A percentile compares a stretch with the other conserved stretches of the same genome.
These are phyloP conservation scores for Paxillus involutus DNA, from an alignment of 768 basidiomycete species.

Conservation along the genomic window DNA sequence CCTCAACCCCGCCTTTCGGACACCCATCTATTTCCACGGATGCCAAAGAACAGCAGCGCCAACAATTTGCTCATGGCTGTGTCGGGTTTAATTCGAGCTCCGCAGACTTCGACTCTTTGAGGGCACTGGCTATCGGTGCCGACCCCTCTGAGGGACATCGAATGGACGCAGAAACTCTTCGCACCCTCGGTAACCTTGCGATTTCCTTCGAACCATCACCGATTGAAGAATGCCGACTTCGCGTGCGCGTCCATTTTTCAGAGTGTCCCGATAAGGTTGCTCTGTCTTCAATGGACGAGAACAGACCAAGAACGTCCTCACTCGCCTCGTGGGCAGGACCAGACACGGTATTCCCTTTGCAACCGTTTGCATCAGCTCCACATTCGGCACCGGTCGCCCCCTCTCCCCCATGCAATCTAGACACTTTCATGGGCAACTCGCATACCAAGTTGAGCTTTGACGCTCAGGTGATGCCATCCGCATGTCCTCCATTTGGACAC, in stretches of 20 bases:
- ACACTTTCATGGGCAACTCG: constrained; percentile 56
- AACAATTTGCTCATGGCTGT: constrained; percentile 33
- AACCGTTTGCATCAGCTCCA: constrained; percentile 31
- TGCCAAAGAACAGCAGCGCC: constrained; percentile 58
- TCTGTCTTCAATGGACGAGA: constrained; percentile 9
- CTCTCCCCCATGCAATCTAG: constrained; percentile 34
- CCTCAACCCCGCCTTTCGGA: constrained; percentile 45
- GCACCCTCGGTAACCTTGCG: constrained; percentile 55
- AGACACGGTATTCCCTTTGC: constrained; percentile 16
- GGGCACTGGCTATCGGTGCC: constrained; percentile 32
- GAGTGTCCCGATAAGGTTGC: constrained; percentile 36
- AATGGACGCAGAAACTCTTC: constrained; percentile 45
- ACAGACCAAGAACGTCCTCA: constrained; percentile 17
- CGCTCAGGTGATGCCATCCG: constrained; percentile 18
- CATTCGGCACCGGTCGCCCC: constrained; percentile 35
- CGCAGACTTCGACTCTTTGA: constrained; percentile 32
- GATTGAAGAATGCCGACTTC: constrained; percentile 67
- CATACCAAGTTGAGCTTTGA: constrained; percentile 26
- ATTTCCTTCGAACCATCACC: constrained; percentile 72
- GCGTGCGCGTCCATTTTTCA: constrained; percentile 68
- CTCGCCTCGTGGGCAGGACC: constrained; percentile 27
- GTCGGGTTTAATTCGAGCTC: constrained; percentile 50
- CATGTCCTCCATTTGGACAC: constrained; percentile 31
- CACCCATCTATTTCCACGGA: constrained; percentile 41
- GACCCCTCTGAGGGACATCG: constrained; percentile 49